Evolutionary conservation across 495 filamentous ascomycete genomes (phyloP).

Genomic region (Penicilliopsis zonata): DNA sequence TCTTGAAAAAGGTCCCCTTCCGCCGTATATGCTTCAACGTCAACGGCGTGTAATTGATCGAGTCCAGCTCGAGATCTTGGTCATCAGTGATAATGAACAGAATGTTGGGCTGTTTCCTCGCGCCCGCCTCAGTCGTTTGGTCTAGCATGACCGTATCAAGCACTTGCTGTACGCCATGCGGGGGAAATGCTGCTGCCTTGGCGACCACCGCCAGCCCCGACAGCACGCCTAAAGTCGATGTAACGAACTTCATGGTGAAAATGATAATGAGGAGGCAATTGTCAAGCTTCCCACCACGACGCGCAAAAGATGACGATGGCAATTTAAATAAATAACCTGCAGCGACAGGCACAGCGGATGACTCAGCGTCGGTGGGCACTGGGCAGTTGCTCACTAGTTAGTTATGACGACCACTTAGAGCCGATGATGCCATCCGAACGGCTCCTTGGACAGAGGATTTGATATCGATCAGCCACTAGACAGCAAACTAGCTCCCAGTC

Average conservation of each 20-base stretch:
- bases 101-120: constrained; percentile 28
- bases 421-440: too few relatives aligned
- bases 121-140: background rate
- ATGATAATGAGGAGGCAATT: background rate
- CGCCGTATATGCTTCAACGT: constrained; percentile 32
- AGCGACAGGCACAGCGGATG: too few relatives aligned
- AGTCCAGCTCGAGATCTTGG: constrained; percentile 43
- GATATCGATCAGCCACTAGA: too few relatives aligned
- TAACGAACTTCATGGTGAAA: background rate
- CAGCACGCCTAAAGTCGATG: background rate
- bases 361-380: too few relatives aligned
- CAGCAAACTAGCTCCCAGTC: too few relatives aligned
- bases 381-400: too few relatives aligned
- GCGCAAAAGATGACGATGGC: too few relatives aligned
- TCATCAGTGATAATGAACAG: constrained; percentile 50
- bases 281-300: too few relatives aligned
- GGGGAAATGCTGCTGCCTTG: background rate
- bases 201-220: background rate
- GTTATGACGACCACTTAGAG: too few relatives aligned
- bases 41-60: constrained; percentile 40
- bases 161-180: background rate
- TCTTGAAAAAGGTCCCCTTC: constrained; percentile 35
- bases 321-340: too few relatives aligned
- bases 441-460: too few relatives aligned
- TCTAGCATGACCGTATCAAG: background rate